Conservation (phyloP, 116 monocot genomes). For the Phalaenopsis hybrid region DNA sequence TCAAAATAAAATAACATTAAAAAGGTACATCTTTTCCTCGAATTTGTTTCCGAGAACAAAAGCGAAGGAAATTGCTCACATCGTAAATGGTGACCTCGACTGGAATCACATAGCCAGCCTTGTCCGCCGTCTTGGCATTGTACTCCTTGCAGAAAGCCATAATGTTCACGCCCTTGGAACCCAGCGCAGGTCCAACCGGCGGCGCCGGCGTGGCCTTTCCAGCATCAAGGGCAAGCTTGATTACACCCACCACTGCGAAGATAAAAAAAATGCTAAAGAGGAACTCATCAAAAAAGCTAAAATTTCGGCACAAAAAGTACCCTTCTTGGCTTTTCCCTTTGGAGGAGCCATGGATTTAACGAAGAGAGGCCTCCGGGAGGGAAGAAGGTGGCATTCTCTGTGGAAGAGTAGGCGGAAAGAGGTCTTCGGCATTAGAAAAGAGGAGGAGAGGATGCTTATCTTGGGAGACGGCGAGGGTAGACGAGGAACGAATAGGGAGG, state of each 20-base stretch:
- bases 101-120: constrained; percentile 85
- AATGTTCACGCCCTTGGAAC: constrained; percentile 93
- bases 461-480: constrained; percentile 16
- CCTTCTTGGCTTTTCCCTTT: constrained; percentile 76
- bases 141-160: constrained; percentile 98
- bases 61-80: constrained; percentile 41
- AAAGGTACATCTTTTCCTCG: background rate
- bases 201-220: constrained; percentile 98
- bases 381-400: background rate
- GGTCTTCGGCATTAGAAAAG: constrained; percentile 27
- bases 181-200: constrained; percentile 85
- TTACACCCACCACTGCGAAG: constrained; percentile 63
- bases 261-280: background rate
- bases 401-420: constrained; percentile 13
- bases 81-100: constrained; percentile 93
- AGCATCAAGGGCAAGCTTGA: constrained; percentile 89
- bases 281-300: background rate
- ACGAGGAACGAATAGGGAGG: constrained; percentile 31
- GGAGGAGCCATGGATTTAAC: constrained; percentile 86
- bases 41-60: background rate
- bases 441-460: constrained; percentile 40
- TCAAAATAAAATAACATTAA: background rate
- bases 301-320: constrained; percentile 15
- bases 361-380: constrained; percentile 28
- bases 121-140: constrained; percentile 91